These are phyloP conservation scores for Cardiospermum halicacabum DNA, from an alignment of 345 rosid genomes.

Conservation along the genomic window DNA sequence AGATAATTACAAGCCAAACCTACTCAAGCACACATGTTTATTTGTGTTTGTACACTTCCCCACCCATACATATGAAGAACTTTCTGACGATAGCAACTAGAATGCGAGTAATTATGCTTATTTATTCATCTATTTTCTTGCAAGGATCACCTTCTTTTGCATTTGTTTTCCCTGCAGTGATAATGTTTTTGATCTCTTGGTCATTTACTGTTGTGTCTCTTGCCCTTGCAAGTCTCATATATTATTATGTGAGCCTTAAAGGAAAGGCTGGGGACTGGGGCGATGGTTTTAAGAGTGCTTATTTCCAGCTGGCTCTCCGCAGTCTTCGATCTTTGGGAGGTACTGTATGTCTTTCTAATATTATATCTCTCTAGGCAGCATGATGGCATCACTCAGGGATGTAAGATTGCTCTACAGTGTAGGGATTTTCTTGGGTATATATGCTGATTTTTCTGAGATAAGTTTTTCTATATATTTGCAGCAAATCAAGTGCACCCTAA, in stretches of 20 bases:
- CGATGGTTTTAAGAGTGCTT: conserved; percentile 99
- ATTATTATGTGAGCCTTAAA: conserved; percentile 90
- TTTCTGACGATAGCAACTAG: conserved; percentile 1
- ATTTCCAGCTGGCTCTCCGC: conserved; percentile 97
- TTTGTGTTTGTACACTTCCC: background rate
- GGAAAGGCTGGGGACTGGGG: conserved; percentile 99
- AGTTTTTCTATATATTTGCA: conserved; percentile 27
- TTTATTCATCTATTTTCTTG: background rate
- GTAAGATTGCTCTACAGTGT: background rate
- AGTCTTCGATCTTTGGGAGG: conserved; percentile 99
- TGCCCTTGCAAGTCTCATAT: conserved; percentile 96
- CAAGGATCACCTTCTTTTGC: conserved; percentile 9
- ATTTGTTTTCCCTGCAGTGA: conserved; percentile 62
- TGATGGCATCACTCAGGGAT: background rate
- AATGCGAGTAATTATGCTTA: background rate
- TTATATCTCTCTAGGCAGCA: background rate
- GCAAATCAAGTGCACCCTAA: conserved; percentile 99
- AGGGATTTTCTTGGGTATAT: background rate
- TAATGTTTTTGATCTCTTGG: conserved; percentile 99
- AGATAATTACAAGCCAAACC: background rate
- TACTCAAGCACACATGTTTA: background rate
- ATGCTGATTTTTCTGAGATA: background rate
- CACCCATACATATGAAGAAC: background rate
- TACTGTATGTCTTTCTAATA: conserved; percentile 6
- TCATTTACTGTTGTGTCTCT: conserved; percentile 86